Evolutionary conservation across 768 basidiomycete species (phyloP).

Genomic region (Russula griseocarnosa): DNA sequence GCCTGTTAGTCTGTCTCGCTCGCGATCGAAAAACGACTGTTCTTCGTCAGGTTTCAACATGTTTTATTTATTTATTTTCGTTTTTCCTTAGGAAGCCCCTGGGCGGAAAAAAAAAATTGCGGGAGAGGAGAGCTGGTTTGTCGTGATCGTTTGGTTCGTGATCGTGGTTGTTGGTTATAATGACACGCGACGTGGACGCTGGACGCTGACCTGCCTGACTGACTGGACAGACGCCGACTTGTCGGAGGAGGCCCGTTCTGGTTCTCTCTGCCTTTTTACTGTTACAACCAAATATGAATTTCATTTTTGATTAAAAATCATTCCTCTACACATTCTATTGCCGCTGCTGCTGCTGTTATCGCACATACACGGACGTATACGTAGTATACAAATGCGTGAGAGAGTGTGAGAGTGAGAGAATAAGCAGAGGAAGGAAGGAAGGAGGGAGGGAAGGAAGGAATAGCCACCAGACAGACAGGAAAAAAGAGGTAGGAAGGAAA

Average conservation of each 20-base stretch:
- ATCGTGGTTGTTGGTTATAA: background rate
- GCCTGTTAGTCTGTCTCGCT: constrained; percentile 66
- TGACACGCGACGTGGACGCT: too few species aligned
- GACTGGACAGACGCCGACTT: too few species aligned
- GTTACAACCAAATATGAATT: background rate
- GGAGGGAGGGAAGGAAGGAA: background rate
- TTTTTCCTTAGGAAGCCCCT: background rate
- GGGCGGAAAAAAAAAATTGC: background rate
- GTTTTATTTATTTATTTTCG: too few species aligned
- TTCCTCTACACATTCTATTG: constrained; percentile 6
- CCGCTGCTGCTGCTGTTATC: background rate
- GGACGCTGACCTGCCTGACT: too few species aligned
- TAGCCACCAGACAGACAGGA: constrained; percentile 1
- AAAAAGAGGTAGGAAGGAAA: background rate
- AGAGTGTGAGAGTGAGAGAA: background rate
- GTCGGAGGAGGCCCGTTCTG: too few species aligned
- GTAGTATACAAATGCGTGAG: constrained; percentile 12
- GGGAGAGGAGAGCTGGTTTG: background rate
- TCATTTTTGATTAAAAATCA: background rate
- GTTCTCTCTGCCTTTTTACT: too few species aligned
- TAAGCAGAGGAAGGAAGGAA: background rate
- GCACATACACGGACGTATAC: constrained; percentile 3
- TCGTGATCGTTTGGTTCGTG: background rate
- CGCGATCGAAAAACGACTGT: constrained; percentile 67
- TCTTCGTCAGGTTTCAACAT: constrained; percentile 35